Evolutionary conservation across 768 basidiomycete species (phyloP).

Genomic region (Amanita rubescens): DNA sequence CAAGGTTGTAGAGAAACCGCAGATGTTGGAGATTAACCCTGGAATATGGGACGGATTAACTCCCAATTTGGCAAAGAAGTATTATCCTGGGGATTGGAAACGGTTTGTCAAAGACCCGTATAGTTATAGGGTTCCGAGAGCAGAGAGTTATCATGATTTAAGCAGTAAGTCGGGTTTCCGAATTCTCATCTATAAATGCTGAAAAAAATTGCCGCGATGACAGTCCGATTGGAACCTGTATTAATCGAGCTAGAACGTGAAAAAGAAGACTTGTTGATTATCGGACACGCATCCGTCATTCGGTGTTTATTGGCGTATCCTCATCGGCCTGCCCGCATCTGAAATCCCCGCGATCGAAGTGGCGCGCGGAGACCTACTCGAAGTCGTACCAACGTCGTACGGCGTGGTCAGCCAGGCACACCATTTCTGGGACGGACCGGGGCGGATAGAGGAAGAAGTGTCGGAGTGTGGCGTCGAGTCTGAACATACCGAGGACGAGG

Average conservation of each 20-base stretch:
- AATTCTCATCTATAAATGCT: too few relatives aligned
- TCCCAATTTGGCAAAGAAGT: constrained; percentile 80
- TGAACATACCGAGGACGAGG: constrained; percentile 2
- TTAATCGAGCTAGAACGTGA: constrained; percentile 93
- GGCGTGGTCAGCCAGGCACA: constrained; percentile 87
- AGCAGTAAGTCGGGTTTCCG: constrained; percentile 50
- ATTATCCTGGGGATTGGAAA: constrained; percentile 93
- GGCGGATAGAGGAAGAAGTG: constrained; percentile 32
- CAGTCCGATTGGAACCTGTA: constrained; percentile 92
- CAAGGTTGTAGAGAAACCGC: constrained; percentile 90
- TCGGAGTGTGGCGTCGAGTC: constrained; percentile 16
- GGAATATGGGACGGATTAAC: constrained; percentile 96
- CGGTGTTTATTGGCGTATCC: constrained; percentile 90
- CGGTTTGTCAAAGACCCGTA: constrained; percentile 92
- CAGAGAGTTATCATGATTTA: constrained; percentile 96
- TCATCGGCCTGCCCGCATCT: constrained; percentile 88
- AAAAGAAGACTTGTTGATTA: constrained; percentile 91
- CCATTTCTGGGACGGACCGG: constrained; percentile 90
- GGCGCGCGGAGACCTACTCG: constrained; percentile 92
- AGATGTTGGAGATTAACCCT: constrained; percentile 98
- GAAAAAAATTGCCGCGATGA: neutral
- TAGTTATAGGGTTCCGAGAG: constrained; percentile 82
- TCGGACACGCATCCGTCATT: constrained; percentile 96
- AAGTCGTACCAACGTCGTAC: constrained; percentile 83
- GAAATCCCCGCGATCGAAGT: constrained; percentile 98